These are phyloP conservation scores for Petunia secreta DNA, from an alignment of 257 asterid species.

Conservation along the genomic window DNA sequence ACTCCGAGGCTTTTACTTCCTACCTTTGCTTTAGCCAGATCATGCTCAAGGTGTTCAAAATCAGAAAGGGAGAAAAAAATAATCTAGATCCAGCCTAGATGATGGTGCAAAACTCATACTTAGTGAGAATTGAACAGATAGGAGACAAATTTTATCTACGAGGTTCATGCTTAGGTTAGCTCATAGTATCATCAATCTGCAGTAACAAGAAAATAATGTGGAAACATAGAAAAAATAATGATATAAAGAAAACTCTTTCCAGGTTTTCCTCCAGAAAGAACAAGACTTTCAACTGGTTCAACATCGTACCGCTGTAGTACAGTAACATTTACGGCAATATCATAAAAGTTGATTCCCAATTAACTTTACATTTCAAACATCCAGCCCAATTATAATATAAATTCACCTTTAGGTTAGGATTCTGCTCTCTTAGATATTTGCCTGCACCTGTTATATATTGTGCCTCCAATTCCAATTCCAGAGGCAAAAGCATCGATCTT, in stretches of 20 bases:
- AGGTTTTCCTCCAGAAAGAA: conserved; percentile 91
- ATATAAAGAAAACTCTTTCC: conserved; percentile 49
- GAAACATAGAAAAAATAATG: background rate
- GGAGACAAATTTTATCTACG: no score
- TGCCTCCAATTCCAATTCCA: conserved; percentile 84
- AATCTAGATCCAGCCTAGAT: no score
- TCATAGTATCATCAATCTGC: background rate
- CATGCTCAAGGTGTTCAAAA: no score
- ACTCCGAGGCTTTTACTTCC: no score
- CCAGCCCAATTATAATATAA: background rate
- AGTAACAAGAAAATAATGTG: background rate
- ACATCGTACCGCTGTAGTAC: conserved; percentile 60
- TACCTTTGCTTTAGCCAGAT: no score
- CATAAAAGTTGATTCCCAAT: no score
- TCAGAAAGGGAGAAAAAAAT: no score
- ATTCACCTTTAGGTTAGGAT: conserved; percentile 63
- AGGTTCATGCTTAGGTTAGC: no score
- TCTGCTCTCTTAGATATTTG: conserved; percentile 68
- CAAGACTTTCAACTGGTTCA: conserved; percentile 82
- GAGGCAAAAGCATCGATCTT: conserved; percentile 66
- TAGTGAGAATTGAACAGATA: no score
- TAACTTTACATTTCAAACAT: no score
- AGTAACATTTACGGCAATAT: background rate
- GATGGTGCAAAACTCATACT: no score
- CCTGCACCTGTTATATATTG: conserved; percentile 66